Evolutionary conservation across 2,329 filamentous ascomycete genomes (phyloP).

Genomic region (Capronia epimyces): DNA sequence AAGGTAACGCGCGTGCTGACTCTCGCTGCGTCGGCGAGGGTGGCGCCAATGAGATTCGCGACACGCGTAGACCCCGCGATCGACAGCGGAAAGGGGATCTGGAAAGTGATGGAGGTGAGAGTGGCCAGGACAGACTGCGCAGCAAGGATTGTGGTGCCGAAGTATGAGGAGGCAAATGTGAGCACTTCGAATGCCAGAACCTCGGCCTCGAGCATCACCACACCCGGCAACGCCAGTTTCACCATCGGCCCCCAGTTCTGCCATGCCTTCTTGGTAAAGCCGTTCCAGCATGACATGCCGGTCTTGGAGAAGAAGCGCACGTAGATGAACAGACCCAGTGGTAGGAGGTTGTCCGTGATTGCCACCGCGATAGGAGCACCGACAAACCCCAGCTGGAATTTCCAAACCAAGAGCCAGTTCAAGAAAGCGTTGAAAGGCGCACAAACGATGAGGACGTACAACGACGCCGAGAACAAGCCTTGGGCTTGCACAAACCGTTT

Average conservation of each 20-base stretch:
- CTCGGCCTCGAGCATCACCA: constrained; percentile 92
- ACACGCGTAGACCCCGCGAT: constrained; percentile 85
- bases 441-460: constrained; percentile 76
- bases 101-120: constrained; percentile 73
- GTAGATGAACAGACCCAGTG: constrained; percentile 66
- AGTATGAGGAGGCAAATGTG: constrained; percentile 73
- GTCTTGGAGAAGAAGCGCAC: constrained; percentile 58
- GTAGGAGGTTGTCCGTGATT: constrained; percentile 69
- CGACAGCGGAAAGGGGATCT: constrained; percentile 85
- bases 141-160: constrained; percentile 73
- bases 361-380: constrained; percentile 74
- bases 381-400: constrained; percentile 62
- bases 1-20: constrained; percentile 74
- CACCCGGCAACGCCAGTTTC: constrained; percentile 75
- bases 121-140: constrained; percentile 82
- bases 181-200: constrained; percentile 89
- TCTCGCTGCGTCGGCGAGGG: constrained; percentile 72
- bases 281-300: constrained; percentile 71
- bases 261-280: constrained; percentile 64
- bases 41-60: constrained; percentile 86
- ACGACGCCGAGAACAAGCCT: constrained; percentile 74
- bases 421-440: constrained; percentile 74
- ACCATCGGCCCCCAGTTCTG: constrained; percentile 81
- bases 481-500: constrained; percentile 89
- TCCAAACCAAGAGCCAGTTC: constrained; percentile 77